Percentiles rank a stretch among this genome's conserved stretches.
Evolutionary conservation across 2,329 filamentous ascomycete genomes (phyloP).

Genomic region (Fusarium graminum): DNA sequence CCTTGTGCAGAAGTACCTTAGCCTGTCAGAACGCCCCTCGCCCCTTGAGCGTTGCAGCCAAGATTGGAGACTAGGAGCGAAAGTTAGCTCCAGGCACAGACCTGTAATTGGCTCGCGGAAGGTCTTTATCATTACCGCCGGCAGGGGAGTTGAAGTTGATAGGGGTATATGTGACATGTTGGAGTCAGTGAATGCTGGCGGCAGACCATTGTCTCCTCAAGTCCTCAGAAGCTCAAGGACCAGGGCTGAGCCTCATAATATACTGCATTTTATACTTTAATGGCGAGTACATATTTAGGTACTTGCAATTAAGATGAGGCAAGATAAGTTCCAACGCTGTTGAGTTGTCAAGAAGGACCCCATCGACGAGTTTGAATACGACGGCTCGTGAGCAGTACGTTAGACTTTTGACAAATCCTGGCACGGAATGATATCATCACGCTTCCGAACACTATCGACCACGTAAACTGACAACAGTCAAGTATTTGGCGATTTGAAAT

Average conservation of each 20-base stretch:
- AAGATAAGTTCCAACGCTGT: neutral
- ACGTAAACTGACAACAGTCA: neutral
- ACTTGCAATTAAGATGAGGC: neutral
- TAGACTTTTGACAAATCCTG: neutral
- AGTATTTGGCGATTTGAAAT: neutral
- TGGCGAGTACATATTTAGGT: neutral
- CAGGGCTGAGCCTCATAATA: neutral
- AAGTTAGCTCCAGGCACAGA: constrained; percentile 56
- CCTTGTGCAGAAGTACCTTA: constrained; percentile 20
- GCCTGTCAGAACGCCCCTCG: constrained; percentile 34
- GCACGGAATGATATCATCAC: constrained; percentile 4
- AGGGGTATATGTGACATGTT: constrained; percentile 25
- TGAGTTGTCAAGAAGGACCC: neutral
- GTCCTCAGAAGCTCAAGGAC: constrained; percentile 4
- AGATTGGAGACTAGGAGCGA: constrained; percentile 21
- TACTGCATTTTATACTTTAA: neutral
- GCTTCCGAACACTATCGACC: neutral
- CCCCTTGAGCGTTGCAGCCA: constrained; percentile 34
- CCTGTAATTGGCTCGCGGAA: constrained; percentile 58
- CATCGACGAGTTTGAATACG: neutral
- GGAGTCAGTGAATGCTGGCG: constrained; percentile 29
- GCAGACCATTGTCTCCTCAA: constrained; percentile 25
- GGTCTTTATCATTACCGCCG: constrained; percentile 27
- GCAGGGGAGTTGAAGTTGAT: constrained; percentile 18
- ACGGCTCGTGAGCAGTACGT: neutral